Evolutionary conservation across 2,329 filamentous ascomycete genomes (phyloP), one percentile per base, ranked within the genome.

Genomic region (Phialophora verrucosa): DNA sequence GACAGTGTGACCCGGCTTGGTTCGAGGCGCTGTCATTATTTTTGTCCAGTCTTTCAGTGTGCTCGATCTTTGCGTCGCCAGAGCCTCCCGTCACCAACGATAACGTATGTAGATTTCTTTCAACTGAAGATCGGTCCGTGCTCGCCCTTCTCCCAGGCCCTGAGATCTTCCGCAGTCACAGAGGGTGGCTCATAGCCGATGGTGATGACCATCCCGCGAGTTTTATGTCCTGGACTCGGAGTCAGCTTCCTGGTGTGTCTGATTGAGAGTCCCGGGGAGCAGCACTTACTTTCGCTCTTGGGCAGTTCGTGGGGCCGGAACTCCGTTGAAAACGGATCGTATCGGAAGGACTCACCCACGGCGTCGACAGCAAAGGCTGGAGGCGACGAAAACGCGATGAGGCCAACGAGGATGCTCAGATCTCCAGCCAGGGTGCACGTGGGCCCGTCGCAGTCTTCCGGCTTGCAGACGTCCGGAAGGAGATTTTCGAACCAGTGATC

Each of bases 401-500:
- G 49, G 25, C 51, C 67, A 10, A 69, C 44, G 38, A 69, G 35
- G 27, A 69, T 62, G 23, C 44, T 65, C 10, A 69, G 61, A 25
- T 69, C 49, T 7, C 67, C 67, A 11, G 67, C 64, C 11, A 69
- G 49, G 10, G 14, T 59, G 27, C 67, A 69, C 5, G 14, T 50
- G 32, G 29, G 27, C 14, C 42, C 6, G n/a, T 32, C 56, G 29
- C 29, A 11, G 3, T 31, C n/a, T 20, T 59, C 51, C 12, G 65
- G 23, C 27, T 55, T 8, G 38, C 31, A 65, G 14, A 55, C 60
- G 23, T 20, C 51, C 6, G 63, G 60, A 11, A 69, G 57, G 20
- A 69, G 53, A 54, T 64, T 32, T 29, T 66, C 60, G 29, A 65
- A 69, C 63, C 63, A 69, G n/a, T 51, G 3, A 17, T 53, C 14